Conservation (phyloP, 805 yeast genomes). For the Wickerhamomyces bisporus region DNA sequence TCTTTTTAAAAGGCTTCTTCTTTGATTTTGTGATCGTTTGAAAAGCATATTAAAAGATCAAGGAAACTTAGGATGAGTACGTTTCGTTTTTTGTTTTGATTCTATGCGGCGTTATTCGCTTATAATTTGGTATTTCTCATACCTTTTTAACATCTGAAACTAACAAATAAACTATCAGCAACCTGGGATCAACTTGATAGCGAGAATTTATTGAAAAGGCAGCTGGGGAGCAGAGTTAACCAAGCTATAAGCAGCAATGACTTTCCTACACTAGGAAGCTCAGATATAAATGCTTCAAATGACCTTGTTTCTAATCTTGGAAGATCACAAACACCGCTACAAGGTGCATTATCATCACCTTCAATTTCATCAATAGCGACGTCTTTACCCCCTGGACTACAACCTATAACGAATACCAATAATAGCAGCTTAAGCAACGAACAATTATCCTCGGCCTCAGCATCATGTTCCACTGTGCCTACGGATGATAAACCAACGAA, state of each 20-base stretch:
- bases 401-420: slow-evolving; percentile 4
- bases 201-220: slow-evolving; percentile 6
- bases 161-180: slow-evolving; percentile 1
- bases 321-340: slow-evolving; percentile 13
- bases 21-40: no score
- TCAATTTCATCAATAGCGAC: slow-evolving; percentile 3
- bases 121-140: no score
- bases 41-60: no score
- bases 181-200: slow-evolving; percentile 14
- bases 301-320: slow-evolving; percentile 5
- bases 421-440: background rate
- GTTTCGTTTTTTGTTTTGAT: no score
- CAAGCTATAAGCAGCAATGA: background rate
- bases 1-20: no score
- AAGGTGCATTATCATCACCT: slow-evolving; percentile 12
- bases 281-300: background rate
- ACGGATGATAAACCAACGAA: slow-evolving; percentile 5
- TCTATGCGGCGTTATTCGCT: no score
- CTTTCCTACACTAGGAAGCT: slow-evolving; percentile 1
- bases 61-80: no score
- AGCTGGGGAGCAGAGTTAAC: slow-evolving; percentile 2
- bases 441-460: background rate
- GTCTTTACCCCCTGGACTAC: slow-evolving; percentile 5
- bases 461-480: background rate
- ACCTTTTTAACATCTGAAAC: background rate